Evolutionary conservation across 495 filamentous ascomycete species (phyloP).

Genomic region (Penicillium turbatum): DNA sequence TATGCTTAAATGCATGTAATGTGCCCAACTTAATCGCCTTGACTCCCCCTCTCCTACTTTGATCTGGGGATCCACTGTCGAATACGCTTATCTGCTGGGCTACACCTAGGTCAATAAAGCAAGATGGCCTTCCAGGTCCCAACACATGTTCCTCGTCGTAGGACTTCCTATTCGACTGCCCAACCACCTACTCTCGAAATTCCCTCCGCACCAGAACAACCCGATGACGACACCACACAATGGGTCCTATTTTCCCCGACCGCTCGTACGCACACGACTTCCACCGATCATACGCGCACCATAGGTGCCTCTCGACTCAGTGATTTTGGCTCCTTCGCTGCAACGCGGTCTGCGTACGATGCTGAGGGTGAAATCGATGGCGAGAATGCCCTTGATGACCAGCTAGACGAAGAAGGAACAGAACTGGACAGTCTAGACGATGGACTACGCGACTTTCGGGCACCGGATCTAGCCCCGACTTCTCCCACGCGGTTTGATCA

Average conservation of each 20-base stretch:
- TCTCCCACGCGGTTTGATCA: constrained; percentile 46
- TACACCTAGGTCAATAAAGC: not conserved
- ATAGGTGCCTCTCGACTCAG: constrained; percentile 71
- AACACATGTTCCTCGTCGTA: constrained; percentile 58
- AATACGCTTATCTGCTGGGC: constrained; percentile 5
- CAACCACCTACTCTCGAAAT: constrained; percentile 38
- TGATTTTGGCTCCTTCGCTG: constrained; percentile 79
- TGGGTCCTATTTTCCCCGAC: constrained; percentile 94
- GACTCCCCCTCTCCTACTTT: not conserved
- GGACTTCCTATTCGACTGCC: constrained; percentile 49
- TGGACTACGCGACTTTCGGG: constrained; percentile 78
- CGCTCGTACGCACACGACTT: constrained; percentile 64
- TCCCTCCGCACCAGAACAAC: constrained; percentile 34
- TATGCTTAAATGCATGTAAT: not conserved
- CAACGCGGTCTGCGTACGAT: constrained; percentile 45
- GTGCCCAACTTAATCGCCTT: not conserved
- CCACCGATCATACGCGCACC: constrained; percentile 68
- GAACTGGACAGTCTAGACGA: constrained; percentile 91
- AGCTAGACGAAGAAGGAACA: constrained; percentile 57
- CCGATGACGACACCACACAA: constrained; percentile 71
- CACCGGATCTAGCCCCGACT: constrained; percentile 53
- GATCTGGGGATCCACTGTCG: constrained; percentile 22
- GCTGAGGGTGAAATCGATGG: constrained; percentile 46
- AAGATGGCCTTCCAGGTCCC: constrained; percentile 84
- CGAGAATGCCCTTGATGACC: constrained; percentile 47